Evolutionary conservation across 768 basidiomycete genomes (phyloP).

Genomic region (Serendipita vermifera): DNA sequence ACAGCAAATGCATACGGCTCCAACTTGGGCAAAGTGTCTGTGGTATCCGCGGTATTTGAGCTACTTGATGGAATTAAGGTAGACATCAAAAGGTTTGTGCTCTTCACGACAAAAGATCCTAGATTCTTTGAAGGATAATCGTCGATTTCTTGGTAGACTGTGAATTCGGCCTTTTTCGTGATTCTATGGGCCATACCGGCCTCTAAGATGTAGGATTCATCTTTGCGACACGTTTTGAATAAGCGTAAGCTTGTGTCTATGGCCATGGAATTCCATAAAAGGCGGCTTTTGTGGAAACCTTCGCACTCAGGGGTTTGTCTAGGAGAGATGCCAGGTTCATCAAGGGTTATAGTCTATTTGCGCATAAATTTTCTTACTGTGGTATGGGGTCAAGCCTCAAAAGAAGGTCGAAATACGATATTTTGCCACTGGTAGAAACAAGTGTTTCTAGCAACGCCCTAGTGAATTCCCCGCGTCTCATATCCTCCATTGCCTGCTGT

Average conservation of each 20-base stretch:
- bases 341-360: conserved; percentile 19
- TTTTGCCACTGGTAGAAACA: conserved; percentile 35
- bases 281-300: conserved; percentile 36
- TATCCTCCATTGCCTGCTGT: conserved; percentile 45
- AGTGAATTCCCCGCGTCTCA: conserved; percentile 52
- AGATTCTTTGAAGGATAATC: conserved; percentile 47
- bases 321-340: conserved; percentile 29
- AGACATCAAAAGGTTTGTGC: conserved; percentile 40
- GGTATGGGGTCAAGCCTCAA: neutral
- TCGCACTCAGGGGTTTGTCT: conserved; percentile 39
- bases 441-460: conserved; percentile 37
- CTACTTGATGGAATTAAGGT: conserved; percentile 26
- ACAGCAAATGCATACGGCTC: conserved; percentile 36
- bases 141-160: conserved; percentile 30
- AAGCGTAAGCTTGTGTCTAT: conserved; percentile 39
- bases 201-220: conserved; percentile 36
- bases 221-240: conserved; percentile 28
- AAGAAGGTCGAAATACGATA: conserved; percentile 37
- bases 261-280: conserved; percentile 39
- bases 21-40: conserved; percentile 40
- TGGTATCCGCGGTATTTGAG: conserved; percentile 35
- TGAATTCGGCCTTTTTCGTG: conserved; percentile 47
- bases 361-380: neutral
- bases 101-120: conserved; percentile 40
- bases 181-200: conserved; percentile 52